Evolutionary conservation across 176 grass and related monocot species (phyloP).

Genomic region (maize (Zea mays)): DNA sequence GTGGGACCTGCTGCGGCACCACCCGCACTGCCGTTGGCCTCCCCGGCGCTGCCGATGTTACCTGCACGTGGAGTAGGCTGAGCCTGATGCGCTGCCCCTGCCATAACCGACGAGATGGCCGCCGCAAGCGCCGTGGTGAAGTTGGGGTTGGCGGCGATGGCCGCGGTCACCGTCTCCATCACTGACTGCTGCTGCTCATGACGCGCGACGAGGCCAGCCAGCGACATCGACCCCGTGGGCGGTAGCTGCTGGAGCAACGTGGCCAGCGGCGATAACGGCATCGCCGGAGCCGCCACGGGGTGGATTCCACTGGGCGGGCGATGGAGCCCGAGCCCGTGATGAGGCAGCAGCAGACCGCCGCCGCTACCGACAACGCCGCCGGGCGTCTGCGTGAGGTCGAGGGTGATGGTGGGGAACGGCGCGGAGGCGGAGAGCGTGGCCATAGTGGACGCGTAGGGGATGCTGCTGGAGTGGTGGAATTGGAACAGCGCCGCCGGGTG

Average conservation of each 20-base stretch:
- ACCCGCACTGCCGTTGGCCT: conserved; percentile 8
- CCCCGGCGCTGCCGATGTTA: conserved; percentile 3
- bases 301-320: conserved; percentile 11
- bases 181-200: conserved; percentile 40
- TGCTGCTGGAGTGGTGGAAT: conserved; percentile 46
- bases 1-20: neutral
- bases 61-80: conserved; percentile 36
- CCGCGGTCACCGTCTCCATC: conserved; percentile 67
- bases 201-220: conserved; percentile 2
- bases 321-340: conserved; percentile 40
- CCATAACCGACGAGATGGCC: conserved; percentile 74
- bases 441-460: conserved; percentile 75
- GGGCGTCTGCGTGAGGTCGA: conserved; percentile 69
- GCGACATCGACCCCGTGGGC: neutral
- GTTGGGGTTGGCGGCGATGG: conserved; percentile 73
- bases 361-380: neutral
- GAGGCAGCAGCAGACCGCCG: conserved; percentile 12
- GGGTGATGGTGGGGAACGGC: conserved; percentile 81
- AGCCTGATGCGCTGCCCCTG: conserved; percentile 34
- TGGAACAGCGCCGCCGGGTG: conserved; percentile 61
- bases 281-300: neutral
- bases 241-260: conserved; percentile 48
- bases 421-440: conserved; percentile 84
- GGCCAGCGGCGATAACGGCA: conserved; percentile 42
- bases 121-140: conserved; percentile 73